These are phyloP conservation scores for Pseudoturritis turrita DNA, from an alignment of 345 rosid species.

Conservation along the genomic window DNA sequence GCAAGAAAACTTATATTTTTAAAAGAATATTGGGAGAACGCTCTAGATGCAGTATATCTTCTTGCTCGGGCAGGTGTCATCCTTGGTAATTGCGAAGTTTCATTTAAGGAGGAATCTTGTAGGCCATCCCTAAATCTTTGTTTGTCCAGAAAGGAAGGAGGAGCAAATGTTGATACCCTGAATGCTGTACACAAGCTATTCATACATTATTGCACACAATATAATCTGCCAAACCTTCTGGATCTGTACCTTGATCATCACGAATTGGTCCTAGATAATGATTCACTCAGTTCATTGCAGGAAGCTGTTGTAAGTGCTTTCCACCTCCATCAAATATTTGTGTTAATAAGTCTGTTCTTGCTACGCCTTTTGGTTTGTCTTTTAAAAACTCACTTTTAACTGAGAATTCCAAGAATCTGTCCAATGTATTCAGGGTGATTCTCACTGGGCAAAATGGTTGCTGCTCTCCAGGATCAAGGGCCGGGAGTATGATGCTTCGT, in stretches of 20 bases:
- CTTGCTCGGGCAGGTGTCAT: constrained; percentile 80
- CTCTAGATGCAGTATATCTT: constrained; percentile 62
- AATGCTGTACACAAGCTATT: constrained; percentile 69
- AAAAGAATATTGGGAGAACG: constrained; percentile 84
- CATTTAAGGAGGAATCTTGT: constrained; percentile 39
- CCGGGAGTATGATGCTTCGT: constrained; percentile 89
- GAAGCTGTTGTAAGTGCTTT: constrained; percentile 87
- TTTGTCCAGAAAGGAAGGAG: constrained; percentile 38
- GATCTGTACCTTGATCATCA: constrained; percentile 84
- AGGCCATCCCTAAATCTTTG: constrained; percentile 44
- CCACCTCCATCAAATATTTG: constrained; percentile 19
- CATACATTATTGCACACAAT: constrained; percentile 55
- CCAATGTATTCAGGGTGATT: constrained; percentile 70
- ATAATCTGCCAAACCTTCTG: constrained; percentile 81
- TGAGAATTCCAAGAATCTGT: constrained; percentile 17
- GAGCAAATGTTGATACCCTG: constrained; percentile 33
- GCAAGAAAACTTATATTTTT: constrained; percentile 71
- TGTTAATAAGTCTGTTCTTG: constrained; percentile 16
- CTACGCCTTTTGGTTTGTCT: constrained; percentile 8
- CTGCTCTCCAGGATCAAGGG: constrained; percentile 83
- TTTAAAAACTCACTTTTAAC: neutral
- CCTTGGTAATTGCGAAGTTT: constrained; percentile 37
- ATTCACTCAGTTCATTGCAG: constrained; percentile 46
- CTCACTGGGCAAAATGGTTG: constrained; percentile 97
- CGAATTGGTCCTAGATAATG: constrained; percentile 55